Conservation (phyloP, 768 basidiomycete species). For the Lactifluus echinatus region DNA sequence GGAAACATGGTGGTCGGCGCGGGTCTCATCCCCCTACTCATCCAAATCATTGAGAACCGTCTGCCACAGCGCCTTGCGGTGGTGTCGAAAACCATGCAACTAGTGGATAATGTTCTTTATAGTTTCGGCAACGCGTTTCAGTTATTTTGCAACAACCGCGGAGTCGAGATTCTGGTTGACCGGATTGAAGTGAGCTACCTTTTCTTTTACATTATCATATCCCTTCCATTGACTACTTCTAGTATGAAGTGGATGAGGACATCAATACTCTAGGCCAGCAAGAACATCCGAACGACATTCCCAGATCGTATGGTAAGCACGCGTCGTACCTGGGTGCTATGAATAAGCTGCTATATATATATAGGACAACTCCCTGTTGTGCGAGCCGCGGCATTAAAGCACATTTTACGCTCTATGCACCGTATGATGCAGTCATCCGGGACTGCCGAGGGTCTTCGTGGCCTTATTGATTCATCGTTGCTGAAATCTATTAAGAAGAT, state of each 20-base stretch:
- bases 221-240: not conserved
- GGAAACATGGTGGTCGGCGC: conserved; percentile 94
- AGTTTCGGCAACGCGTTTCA: conserved; percentile 82
- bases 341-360: conserved; percentile 7
- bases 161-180: conserved; percentile 77
- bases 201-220: not conserved
- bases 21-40: conserved; percentile 79
- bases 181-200: conserved; percentile 65
- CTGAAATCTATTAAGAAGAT: conserved; percentile 82
- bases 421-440: conserved; percentile 97
- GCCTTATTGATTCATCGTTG: conserved; percentile 85
- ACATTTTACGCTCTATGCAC: conserved; percentile 85
- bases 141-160: conserved; percentile 75
- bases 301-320: conserved; percentile 42
- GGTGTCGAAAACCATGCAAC: conserved; percentile 83
- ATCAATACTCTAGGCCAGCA: conserved; percentile 38
- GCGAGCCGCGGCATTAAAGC: conserved; percentile 77
- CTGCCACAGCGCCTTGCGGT: conserved; percentile 59
- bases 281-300: conserved; percentile 39
- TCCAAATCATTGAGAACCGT: conserved; percentile 81
- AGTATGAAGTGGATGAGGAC: conserved; percentile 30
- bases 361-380: conserved; percentile 71
- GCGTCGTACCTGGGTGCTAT: not conserved
- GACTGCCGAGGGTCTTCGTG: conserved; percentile 87
- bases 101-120: conserved; percentile 89